Conservation (phyloP, 1,284 basidiomycete genomes). For the Sanguinoderma infundibulare region DNA sequence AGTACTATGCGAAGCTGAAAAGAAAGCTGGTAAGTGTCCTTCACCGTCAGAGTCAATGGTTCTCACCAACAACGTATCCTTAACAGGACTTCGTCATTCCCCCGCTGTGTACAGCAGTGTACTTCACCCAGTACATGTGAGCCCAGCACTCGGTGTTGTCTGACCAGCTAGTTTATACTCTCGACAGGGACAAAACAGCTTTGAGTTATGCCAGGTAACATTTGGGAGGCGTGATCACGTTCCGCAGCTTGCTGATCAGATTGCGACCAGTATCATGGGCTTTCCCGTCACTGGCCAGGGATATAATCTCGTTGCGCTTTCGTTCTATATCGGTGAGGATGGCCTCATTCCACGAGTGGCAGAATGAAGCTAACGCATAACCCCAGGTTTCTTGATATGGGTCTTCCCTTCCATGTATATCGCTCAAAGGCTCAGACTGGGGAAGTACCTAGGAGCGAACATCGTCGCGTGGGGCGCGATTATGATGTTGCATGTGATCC, state of each 20-base stretch:
- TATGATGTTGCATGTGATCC: conserved; percentile 65
- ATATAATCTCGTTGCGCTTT: conserved; percentile 68
- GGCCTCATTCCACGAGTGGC: background rate
- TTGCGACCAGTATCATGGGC: conserved; percentile 59
- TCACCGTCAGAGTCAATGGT: background rate
- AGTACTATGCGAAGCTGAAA: conserved; percentile 58
- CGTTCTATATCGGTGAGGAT: conserved; percentile 61
- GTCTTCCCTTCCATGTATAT: conserved; percentile 73
- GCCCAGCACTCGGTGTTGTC: conserved; percentile 14
- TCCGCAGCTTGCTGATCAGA: background rate
- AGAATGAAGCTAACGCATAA: background rate
- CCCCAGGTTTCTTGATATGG: conserved; percentile 59
- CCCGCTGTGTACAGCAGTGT: conserved; percentile 65
- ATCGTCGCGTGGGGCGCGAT: conserved; percentile 65
- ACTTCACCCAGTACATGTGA: conserved; percentile 69
- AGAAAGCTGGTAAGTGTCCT: conserved; percentile 53
- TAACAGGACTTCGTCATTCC: conserved; percentile 59
- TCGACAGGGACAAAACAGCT: conserved; percentile 64
- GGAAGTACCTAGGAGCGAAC: conserved; percentile 67
- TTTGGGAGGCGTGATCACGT: background rate
- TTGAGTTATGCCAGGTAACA: conserved; percentile 66
- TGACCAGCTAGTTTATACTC: background rate
- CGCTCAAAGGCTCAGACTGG: conserved; percentile 61
- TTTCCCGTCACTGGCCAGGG: conserved; percentile 68
- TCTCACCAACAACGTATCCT: background rate